Evolutionary conservation across 2,329 filamentous ascomycete species (phyloP), one percentile per base, ranked within the genome.

Genomic region (Fusarium longipes): DNA sequence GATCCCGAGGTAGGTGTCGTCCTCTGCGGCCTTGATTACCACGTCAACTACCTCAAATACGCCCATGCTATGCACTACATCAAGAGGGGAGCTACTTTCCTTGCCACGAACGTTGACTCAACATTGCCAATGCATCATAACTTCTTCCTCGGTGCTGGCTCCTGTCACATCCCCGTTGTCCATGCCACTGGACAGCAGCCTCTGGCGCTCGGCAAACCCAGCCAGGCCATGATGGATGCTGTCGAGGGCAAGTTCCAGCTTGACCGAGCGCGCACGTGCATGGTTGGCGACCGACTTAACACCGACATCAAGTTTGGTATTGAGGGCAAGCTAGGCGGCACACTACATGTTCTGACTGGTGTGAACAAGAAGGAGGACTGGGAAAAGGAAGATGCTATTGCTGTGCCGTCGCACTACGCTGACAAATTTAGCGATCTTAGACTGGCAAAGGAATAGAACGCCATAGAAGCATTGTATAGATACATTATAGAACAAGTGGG

Each of bases 151-250:
- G 96, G 96, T 8, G 96, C 96, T 1, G 96, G 96, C 1, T 91
- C 92, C 3, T 90, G 93, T 67, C 89, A 90, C 48, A 88, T 92
- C 25, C 93, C 93, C 3, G 80, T 99, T 61, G 84, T 90, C 53
- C 91, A 91, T 77, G 93, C 93, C 83, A 83, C 86, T 6, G 84
- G 83, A 18, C 80, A 87, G 76, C 84, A 91, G 73, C 95, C 96
- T 1, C 80, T 93, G 30, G 89, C 92, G 5, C 82, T 98, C 38
- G 96, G 96, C 1, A 99, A 99, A 82, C 96, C 96, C 5, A 97
- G 93, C 77, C 93, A 97, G 82, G 95, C 95, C 6, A 99, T 99
- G 96, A 97, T 99, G 95, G 95, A 98, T 78, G 93, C 96, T 5
- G 91, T 99, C 57, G 95, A 98, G 82, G 95, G 95, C 59, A 97